These are phyloP conservation scores for Trichoderma endophyticum DNA, from an alignment of 2,329 filamentous ascomycete genomes.

Conservation along the genomic window DNA sequence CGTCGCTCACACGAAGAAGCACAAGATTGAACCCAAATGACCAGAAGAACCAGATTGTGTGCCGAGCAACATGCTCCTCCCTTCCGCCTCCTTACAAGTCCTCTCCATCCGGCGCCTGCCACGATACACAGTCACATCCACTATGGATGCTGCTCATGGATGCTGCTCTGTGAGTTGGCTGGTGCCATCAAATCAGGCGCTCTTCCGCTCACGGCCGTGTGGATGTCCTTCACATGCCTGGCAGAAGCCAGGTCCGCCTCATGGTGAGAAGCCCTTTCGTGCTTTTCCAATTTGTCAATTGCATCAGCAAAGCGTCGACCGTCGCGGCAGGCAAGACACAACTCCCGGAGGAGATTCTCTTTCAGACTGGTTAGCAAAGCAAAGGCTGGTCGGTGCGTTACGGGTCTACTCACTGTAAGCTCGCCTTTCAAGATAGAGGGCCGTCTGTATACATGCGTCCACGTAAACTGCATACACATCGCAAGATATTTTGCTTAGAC, in stretches of 20 bases:
- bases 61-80: background rate
- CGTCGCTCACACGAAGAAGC: background rate
- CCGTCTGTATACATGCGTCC: background rate
- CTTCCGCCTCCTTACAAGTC: background rate
- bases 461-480: background rate
- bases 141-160: background rate
- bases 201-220: background rate
- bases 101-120: background rate
- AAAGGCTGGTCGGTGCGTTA: background rate
- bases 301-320: background rate
- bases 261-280: background rate
- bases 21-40: background rate
- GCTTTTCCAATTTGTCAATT: background rate
- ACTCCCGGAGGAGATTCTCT: too few species aligned
- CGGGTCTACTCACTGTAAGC: background rate
- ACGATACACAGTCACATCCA: background rate
- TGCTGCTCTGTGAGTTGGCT: background rate
- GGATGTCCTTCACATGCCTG: background rate
- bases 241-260: background rate
- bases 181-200: background rate
- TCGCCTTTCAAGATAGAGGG: background rate
- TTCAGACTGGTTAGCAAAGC: background rate
- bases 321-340: background rate
- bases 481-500: background rate
- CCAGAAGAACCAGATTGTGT: background rate